phyloP scores from a whole-genome alignment of 371 early-diverging fungal genomes.

The Dichotomocladium elegans region DNA sequence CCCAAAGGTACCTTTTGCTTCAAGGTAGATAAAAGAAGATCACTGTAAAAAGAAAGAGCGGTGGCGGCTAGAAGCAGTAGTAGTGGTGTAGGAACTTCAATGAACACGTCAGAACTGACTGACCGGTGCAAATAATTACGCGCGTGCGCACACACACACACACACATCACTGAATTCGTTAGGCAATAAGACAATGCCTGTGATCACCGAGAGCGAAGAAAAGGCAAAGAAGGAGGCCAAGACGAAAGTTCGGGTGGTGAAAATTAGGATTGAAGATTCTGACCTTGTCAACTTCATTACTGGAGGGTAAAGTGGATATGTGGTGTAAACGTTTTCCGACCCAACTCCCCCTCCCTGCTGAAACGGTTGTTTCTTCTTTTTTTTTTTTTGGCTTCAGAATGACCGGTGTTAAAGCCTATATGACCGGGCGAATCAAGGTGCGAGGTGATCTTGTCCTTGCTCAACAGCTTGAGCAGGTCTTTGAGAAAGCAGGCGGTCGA shows the following conservation, averaged over 20 bases:
- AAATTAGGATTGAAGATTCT: constrained; percentile 31
- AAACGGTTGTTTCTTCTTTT: too few relatives aligned
- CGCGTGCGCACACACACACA: too few relatives aligned
- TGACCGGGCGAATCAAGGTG: constrained; percentile 40
- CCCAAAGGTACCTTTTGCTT: constrained; percentile 30
- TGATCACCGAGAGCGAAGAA: constrained; percentile 25
- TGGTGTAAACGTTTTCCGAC: too few relatives aligned
- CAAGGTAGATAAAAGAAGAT: too few relatives aligned
- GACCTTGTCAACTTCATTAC: constrained; percentile 42
- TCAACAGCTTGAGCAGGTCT: constrained; percentile 41
- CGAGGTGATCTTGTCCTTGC: constrained; percentile 43
- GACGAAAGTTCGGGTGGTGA: constrained; percentile 25
- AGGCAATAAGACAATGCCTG: constrained; percentile 27
- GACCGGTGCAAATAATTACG: too few relatives aligned
- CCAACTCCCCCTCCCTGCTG: too few relatives aligned
- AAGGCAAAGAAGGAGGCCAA: constrained; percentile 14
- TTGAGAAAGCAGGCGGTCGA: constrained; percentile 39
- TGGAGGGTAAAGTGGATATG: constrained; percentile 34
- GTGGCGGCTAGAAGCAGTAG: too few relatives aligned
- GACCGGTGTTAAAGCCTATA: constrained; percentile 45
- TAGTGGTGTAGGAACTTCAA: too few relatives aligned
- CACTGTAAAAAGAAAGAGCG: too few relatives aligned
- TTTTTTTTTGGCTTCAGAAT: constrained; percentile 17
- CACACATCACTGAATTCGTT: too few relatives aligned
- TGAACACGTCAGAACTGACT: too few relatives aligned